Evolutionary conservation across 495 filamentous ascomycete genomes (phyloP).

Genomic region (Aspergillus affinis): DNA sequence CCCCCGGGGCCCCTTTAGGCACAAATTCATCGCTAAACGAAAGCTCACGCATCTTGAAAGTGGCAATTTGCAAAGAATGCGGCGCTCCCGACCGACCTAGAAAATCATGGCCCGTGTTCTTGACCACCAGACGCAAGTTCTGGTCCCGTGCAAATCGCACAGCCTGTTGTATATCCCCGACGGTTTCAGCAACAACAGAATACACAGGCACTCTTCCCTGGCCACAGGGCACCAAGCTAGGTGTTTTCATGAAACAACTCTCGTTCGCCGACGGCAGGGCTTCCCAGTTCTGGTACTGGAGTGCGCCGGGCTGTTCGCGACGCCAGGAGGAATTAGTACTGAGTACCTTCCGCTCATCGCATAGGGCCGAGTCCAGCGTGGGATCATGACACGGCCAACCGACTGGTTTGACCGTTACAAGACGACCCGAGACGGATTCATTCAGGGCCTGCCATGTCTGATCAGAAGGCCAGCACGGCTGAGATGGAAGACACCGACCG

Average conservation of each 20-base stretch:
- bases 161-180: conserved; percentile 41
- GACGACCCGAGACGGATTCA: too few species aligned
- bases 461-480: too few species aligned
- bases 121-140: conserved; percentile 50
- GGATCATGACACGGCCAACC: too few species aligned
- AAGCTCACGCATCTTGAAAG: conserved; percentile 38
- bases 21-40: conserved; percentile 26
- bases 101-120: conserved; percentile 65
- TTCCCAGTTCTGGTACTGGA: not conserved
- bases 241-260: conserved; percentile 17
- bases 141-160: conserved; percentile 52
- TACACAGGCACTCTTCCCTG: conserved; percentile 4
- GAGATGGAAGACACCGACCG: too few species aligned
- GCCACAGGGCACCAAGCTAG: conserved; percentile 9
- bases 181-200: conserved; percentile 1
- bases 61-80: conserved; percentile 51
- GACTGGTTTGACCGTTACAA: too few species aligned
- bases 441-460: too few species aligned
- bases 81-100: conserved; percentile 46
- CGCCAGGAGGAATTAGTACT: not conserved
- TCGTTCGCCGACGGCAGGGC: conserved; percentile 11
- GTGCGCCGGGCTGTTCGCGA: not conserved
- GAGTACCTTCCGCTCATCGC: too few species aligned
- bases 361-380: too few species aligned
- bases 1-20: conserved; percentile 20